phyloP scores from a whole-genome alignment of 106 monocot genomes.

The Dendrobium chrysotoxum region DNA sequence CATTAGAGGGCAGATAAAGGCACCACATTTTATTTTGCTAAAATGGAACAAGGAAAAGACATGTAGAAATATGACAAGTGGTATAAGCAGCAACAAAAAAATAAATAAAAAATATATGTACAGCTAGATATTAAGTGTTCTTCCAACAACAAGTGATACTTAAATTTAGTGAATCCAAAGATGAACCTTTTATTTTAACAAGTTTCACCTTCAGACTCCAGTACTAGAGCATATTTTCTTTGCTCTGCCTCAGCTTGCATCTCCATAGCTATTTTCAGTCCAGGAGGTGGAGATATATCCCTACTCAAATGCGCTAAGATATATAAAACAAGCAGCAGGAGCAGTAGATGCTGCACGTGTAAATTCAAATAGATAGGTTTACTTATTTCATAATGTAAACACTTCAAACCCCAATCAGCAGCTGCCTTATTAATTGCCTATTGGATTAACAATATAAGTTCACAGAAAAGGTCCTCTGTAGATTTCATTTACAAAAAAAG shows the following conservation, averaged over 20 bases:
- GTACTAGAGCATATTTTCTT: constrained; percentile 90
- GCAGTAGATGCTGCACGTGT: constrained; percentile 1
- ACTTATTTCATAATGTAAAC: constrained; percentile 95
- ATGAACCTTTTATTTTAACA: too few species aligned
- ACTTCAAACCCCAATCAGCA: constrained; percentile 82
- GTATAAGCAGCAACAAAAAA: not conserved
- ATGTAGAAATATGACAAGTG: not conserved
- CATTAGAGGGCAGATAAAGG: not conserved
- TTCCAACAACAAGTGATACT: too few species aligned
- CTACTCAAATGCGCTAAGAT: constrained; percentile 22
- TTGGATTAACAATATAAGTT: constrained; percentile 8
- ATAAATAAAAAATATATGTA: not conserved
- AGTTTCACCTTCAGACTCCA: constrained; percentile 52
- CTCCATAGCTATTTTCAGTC: constrained; percentile 91
- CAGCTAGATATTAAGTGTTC: not conserved
- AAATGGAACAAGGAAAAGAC: not conserved
- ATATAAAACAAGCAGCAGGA: not conserved
- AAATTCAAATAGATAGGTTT: constrained; percentile 8
- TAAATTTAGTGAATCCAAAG: too few species aligned
- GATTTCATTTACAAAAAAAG: too few species aligned
- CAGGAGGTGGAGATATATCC: constrained; percentile 91
- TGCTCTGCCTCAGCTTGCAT: constrained; percentile 99
- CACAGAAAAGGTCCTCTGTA: too few species aligned
- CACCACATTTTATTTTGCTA: not conserved
- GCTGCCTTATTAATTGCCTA: constrained; percentile 96